These are phyloP conservation scores for Schwanniomyces polymorphus DNA, from an alignment of 805 yeast genomes.

Conservation along the genomic window DNA sequence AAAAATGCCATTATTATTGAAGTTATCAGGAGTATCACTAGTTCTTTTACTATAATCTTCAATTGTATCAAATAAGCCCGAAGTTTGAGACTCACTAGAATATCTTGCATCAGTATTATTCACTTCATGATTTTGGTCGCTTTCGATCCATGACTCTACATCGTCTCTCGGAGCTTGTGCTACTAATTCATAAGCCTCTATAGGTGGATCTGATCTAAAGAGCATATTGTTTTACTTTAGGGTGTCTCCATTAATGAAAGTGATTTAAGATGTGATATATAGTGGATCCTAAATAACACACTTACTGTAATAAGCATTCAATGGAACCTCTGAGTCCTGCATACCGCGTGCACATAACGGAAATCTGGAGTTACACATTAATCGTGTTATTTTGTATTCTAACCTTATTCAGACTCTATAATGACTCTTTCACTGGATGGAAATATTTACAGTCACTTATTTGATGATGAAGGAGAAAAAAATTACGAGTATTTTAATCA, in stretches of 20 bases:
- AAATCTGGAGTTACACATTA: background rate
- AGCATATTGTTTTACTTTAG: background rate
- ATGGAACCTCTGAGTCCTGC: background rate
- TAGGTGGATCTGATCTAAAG: conserved; percentile 1
- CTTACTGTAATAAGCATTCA: background rate
- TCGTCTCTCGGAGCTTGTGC: conserved; percentile 8
- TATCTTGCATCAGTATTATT: background rate
- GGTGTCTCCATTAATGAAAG: background rate
- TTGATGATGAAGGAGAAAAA: conserved; percentile 14
- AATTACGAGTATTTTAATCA: conserved; percentile 18
- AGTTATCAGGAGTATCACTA: conserved; percentile 15
- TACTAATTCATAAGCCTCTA: conserved; percentile 20
- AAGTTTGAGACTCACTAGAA: conserved; percentile 19
- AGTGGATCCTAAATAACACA: background rate
- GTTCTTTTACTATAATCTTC: conserved; percentile 13
- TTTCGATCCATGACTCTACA: background rate
- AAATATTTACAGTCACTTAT: conserved; percentile 22
- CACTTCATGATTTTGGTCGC: background rate
- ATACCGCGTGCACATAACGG: background rate
- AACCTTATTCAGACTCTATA: background rate
- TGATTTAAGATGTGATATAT: too few species aligned
- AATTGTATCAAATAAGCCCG: conserved; percentile 30
- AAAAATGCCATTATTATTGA: conserved; percentile 20
- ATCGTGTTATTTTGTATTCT: background rate
- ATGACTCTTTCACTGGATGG: background rate